Conservation (phyloP, 257 asterid species). For the Nicotiana undulata region DNA sequence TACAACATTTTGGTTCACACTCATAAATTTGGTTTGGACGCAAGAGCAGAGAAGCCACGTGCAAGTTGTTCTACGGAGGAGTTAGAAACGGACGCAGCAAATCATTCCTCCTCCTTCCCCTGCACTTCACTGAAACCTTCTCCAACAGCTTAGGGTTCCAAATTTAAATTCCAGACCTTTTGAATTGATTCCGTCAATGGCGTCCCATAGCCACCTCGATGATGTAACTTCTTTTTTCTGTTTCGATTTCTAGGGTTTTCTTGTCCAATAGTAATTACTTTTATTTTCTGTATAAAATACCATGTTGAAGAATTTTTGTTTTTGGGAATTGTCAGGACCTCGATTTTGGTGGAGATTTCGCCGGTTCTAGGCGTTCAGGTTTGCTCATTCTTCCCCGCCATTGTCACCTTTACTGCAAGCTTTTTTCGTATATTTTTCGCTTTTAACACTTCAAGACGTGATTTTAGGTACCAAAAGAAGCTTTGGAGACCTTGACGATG, state of each 20-base stretch:
- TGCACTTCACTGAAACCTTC: not conserved
- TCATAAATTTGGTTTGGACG: not conserved
- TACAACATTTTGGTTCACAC: no score
- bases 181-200: slow-evolving; percentile 33
- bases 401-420: not conserved
- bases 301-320: not conserved
- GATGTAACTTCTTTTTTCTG: slow-evolving; percentile 33
- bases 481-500: slow-evolving; percentile 80
- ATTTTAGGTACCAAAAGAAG: slow-evolving; percentile 63
- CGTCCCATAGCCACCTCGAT: slow-evolving; percentile 48
- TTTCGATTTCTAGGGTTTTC: not conserved
- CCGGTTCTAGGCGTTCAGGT: slow-evolving; percentile 62
- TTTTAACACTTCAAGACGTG: not conserved
- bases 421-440: not conserved
- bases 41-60: not conserved
- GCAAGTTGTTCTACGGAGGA: not conserved
- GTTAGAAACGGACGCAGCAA: not conserved
- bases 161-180: slow-evolving; percentile 9
- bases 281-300: not conserved
- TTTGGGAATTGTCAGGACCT: slow-evolving; percentile 44
- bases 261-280: not conserved
- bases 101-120: not conserved
- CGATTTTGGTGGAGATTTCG: slow-evolving; percentile 78
- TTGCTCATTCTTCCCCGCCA: not conserved
- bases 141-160: slow-evolving; percentile 18